Evolutionary conservation across 805 yeast species (phyloP), one percentile per base, ranked within the genome.

Genomic region (Myxozyma mucilagina): DNA sequence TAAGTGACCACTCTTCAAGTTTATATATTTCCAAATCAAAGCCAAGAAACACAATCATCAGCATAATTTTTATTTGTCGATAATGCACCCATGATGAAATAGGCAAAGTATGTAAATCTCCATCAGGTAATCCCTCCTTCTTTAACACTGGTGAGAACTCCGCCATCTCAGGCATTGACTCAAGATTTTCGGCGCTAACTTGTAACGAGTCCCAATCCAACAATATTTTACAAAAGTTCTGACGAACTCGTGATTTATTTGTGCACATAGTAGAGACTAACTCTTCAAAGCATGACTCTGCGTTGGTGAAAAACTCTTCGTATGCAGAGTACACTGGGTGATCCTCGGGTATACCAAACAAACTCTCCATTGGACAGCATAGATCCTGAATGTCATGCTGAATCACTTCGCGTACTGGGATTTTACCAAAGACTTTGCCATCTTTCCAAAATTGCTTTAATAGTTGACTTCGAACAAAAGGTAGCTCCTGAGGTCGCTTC

Each of bases 231-330:
- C 85, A 76, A 68, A 87, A 75, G 64, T 87, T 82, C 71, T 90
- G 97, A 64, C 97, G 83, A 69, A 90, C 91, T 58, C 97, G 80
- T 53, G 96, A 84, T 39, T 90, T 85, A 69, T 93, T 93, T 71
- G 86, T 87, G 69, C 76, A 76, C 74, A 67, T 80, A 78, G 71
- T 77, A 70, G 67, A 78, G 71, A 24, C 80, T 81, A 43, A 78
- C 70, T 68, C 84, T 80, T 43, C 82, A 69, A 68, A 86, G 84
- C 59, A 75, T 1, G 20, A 38, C 20, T 60, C 60, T 6, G 64
- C 66, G 5, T 50, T 36, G n/a, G 43, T 32, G 4, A 53, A 38
- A 41, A 62, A 62, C 11, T 47, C 42, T n/a, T 61, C 59, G 24
- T 41, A 18, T 10, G 50, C 24, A 24, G 20, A 32, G 7, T 24